Percentiles rank a stretch among this genome's conserved stretches.
phyloP scores from a whole-genome alignment of 768 basidiomycete species.

The Multifurca ochricompacta region DNA sequence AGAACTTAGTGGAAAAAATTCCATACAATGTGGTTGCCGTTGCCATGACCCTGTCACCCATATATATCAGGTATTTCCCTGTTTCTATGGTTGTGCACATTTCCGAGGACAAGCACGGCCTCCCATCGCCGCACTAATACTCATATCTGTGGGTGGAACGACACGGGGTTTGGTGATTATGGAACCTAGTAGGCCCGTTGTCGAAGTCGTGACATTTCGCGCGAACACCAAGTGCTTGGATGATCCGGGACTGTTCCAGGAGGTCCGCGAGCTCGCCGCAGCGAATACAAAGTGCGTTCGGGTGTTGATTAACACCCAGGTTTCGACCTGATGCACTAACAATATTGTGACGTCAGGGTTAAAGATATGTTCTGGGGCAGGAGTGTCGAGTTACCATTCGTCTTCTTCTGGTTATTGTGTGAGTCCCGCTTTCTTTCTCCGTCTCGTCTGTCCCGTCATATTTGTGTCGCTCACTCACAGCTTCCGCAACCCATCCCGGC shows the following conservation, averaged over 20 bases:
- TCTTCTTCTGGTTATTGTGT: slow-evolving; percentile 3
- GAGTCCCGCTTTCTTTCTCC: neutral
- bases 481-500: too few species aligned
- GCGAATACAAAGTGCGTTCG: neutral
- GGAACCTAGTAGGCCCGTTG: neutral
- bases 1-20: too few species aligned
- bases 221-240: neutral
- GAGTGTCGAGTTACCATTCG: neutral
- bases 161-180: neutral
- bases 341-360: neutral
- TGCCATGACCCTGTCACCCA: too few species aligned
- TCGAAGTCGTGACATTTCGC: slow-evolving; percentile 4
- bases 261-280: neutral
- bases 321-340: neutral
- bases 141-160: too few species aligned
- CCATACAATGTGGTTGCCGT: too few species aligned
- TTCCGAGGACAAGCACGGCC: too few species aligned
- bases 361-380: slow-evolving; percentile 5
- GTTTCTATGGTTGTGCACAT: too few species aligned
- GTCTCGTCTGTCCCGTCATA: too few species aligned
- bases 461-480: too few species aligned
- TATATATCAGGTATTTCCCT: too few species aligned
- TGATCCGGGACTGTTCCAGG: neutral
- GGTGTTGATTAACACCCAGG: neutral
- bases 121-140: too few species aligned